These are phyloP conservation scores for Lepiota brunneoincarnata DNA, from an alignment of 768 basidiomycete species.

Conservation along the genomic window DNA sequence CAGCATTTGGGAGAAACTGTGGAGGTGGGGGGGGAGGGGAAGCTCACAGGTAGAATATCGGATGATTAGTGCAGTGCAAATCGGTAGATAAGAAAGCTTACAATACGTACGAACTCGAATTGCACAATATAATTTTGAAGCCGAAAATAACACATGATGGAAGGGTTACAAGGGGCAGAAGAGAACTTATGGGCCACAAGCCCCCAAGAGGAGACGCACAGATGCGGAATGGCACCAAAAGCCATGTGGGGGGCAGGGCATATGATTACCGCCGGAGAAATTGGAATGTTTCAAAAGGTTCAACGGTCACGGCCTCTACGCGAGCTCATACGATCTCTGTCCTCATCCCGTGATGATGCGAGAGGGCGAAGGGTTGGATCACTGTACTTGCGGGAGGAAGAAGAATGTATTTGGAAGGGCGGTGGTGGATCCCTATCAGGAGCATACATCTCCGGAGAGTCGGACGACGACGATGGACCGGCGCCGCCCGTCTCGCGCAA, in stretches of 20 bases:
- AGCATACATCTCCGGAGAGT: conserved; percentile 24
- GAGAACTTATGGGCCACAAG: conserved; percentile 1
- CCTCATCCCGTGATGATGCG: conserved; percentile 30
- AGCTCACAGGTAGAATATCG: conserved; percentile 20
- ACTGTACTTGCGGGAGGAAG: conserved; percentile 24
- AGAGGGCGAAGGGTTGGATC: conserved; percentile 10
- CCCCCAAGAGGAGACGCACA: not conserved
- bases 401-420: conserved; percentile 29
- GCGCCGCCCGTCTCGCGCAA: conserved; percentile 18
- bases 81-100: conserved; percentile 11
- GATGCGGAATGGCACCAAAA: not conserved
- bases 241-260: conserved; percentile 16
- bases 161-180: conserved; percentile 7
- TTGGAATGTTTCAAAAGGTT: conserved; percentile 8
- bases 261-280: conserved; percentile 17
- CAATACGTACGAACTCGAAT: conserved; percentile 5
- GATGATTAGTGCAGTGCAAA: conserved; percentile 16
- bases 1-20: not conserved
- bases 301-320: conserved; percentile 23
- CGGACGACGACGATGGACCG: conserved; percentile 2
- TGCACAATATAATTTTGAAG: conserved; percentile 13
- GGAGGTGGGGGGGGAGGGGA: not conserved
- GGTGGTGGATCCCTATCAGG: conserved; percentile 21
- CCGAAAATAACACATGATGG: conserved; percentile 6
- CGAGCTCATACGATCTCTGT: conserved; percentile 26